phyloP scores from a whole-genome alignment of 106 monocot genomes.

The Dendrobium nobile region DNA sequence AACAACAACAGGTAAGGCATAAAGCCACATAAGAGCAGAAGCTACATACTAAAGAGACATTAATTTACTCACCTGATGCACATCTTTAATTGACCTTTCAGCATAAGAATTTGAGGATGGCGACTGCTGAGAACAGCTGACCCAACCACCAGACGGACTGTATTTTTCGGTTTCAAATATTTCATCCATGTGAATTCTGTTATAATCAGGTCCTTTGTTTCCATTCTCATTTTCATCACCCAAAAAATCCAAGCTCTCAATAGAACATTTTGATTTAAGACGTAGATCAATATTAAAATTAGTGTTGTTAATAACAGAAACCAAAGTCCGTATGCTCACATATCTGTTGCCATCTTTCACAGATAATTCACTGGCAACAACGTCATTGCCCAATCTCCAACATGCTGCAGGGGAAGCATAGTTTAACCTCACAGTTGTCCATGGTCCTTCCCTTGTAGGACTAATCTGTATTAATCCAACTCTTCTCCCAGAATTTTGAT shows the following conservation, averaged over 20 bases:
- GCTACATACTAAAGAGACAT: neutral
- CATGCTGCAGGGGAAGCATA: conserved; percentile 80
- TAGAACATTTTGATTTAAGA: conserved; percentile 39
- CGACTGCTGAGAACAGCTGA: conserved; percentile 16
- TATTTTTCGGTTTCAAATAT: conserved; percentile 69
- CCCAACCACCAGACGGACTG: conserved; percentile 58
- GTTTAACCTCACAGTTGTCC: conserved; percentile 93
- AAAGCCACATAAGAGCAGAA: neutral
- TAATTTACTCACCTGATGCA: conserved; percentile 35
- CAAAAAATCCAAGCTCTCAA: conserved; percentile 6
- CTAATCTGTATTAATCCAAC: conserved; percentile 82
- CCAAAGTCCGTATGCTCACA: conserved; percentile 80
- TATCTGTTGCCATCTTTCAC: conserved; percentile 82
- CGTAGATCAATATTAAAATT: conserved; percentile 53
- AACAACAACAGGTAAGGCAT: neutral
- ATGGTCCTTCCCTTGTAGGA: conserved; percentile 81
- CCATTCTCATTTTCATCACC: conserved; percentile 12
- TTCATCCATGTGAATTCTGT: conserved; percentile 49
- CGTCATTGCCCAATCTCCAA: conserved; percentile 91
- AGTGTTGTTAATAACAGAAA: conserved; percentile 80
- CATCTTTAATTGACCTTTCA: conserved; percentile 6
- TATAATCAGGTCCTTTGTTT: conserved; percentile 16
- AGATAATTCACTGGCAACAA: conserved; percentile 89
- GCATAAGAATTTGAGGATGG: conserved; percentile 16
- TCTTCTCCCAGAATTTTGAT: conserved; percentile 21